Percentiles rank a stretch among this genome's conserved stretches.
phyloP scores from a whole-genome alignment of 2,329 filamentous ascomycete species.

The Teratosphaeria destructans region DNA sequence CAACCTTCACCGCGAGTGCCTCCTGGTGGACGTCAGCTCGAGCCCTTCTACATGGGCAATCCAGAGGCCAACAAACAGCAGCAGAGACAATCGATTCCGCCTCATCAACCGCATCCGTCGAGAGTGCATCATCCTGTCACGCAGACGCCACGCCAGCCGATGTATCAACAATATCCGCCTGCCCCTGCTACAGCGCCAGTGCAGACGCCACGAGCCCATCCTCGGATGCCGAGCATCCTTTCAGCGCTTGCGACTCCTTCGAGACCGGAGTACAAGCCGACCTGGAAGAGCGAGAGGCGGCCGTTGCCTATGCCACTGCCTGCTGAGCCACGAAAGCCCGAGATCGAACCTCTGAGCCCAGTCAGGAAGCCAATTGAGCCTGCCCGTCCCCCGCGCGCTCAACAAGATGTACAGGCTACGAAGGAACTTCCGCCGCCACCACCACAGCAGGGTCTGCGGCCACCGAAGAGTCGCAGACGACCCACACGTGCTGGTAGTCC shows the following conservation, averaged over 20 bases:
- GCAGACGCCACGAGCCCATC: conserved; percentile 6
- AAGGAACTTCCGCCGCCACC: conserved; percentile 6
- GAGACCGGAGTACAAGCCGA: conserved; percentile 7
- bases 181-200: conserved; percentile 16
- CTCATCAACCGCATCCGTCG: neutral
- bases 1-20: conserved; percentile 20
- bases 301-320: conserved; percentile 16
- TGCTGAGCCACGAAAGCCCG: conserved; percentile 13
- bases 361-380: conserved; percentile 3
- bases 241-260: conserved; percentile 20
- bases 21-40: conserved; percentile 36
- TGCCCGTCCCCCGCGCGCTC: conserved; percentile 4
- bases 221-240: conserved; percentile 16
- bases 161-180: conserved; percentile 8
- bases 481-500: conserved; percentile 14
- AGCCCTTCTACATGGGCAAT: conserved; percentile 35
- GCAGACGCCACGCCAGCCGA: neutral
- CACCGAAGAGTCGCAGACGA: conserved; percentile 2
- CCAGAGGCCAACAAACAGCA: conserved; percentile 25
- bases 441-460: conserved; percentile 4
- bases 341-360: conserved; percentile 26
- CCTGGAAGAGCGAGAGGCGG: conserved; percentile 22
- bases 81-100: conserved; percentile 9
- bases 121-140: neutral
- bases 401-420: conserved; percentile 4